Evolutionary conservation across 108 stramenopile genomes (phyloP).

Genomic region (Parietichytrium sp.): DNA sequence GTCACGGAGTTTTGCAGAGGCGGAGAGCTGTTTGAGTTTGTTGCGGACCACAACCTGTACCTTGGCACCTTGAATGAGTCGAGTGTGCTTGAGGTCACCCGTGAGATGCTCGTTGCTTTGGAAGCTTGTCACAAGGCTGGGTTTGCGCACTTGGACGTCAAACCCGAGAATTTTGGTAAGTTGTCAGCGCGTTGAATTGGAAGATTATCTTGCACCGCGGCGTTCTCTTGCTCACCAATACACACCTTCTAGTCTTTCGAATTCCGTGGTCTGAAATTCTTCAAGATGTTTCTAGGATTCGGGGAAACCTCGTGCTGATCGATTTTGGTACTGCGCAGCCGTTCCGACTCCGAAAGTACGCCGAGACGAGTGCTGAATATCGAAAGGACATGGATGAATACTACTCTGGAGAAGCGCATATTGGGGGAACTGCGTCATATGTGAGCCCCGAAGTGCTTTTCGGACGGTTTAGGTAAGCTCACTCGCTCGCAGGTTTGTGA

Average conservation of each 20-base stretch:
- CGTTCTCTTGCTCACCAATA: too few relatives aligned
- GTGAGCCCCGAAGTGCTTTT: conserved; percentile 15
- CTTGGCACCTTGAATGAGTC: not conserved
- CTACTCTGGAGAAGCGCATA: not conserved
- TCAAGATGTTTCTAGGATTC: not conserved
- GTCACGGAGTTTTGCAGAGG: conserved; percentile 28
- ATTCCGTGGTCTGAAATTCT: not conserved
- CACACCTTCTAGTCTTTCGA: too few relatives aligned
- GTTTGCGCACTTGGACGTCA: conserved; percentile 28
- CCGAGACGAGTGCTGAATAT: conserved; percentile 8
- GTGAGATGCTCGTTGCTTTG: conserved; percentile 24
- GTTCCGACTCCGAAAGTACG: conserved; percentile 5
- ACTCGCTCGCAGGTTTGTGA: too few relatives aligned
- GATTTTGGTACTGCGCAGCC: conserved; percentile 38
- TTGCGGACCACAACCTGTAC: conserved; percentile 35
- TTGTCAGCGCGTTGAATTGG: too few relatives aligned
- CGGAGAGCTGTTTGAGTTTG: conserved; percentile 33
- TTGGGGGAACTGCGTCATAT: conserved; percentile 30
- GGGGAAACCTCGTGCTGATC: conserved; percentile 3
- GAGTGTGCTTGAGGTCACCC: conserved; percentile 15
- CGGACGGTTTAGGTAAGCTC: conserved; percentile 29
- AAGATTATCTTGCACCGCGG: too few relatives aligned
- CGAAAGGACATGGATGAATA: conserved; percentile 36
- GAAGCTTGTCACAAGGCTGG: conserved; percentile 11
- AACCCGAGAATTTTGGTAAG: conserved; percentile 38